A percentile compares a stretch with the other conserved stretches of the same genome.
phyloP scores from a whole-genome alignment of 371 early-diverging fungal genomes.

The Actinomortierella ambigua region DNA sequence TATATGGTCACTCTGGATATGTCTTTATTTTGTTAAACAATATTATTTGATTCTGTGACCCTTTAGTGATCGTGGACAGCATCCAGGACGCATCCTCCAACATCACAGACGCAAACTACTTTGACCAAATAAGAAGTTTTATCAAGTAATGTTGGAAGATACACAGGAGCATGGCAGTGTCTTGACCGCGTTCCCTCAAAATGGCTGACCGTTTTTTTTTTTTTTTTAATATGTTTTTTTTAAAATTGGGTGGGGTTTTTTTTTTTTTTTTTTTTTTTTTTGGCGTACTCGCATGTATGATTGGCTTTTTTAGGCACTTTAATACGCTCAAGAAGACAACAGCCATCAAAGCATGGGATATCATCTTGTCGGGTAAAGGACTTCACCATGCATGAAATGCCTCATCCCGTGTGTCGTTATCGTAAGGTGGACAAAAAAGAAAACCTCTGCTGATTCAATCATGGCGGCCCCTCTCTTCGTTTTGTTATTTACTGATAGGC shows the following conservation, averaged over 20 bases:
- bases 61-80: slow-evolving; percentile 63
- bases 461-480: too few relatives aligned
- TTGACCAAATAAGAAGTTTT: slow-evolving; percentile 72
- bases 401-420: not conserved
- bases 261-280: not conserved
- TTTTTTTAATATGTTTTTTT: slow-evolving; percentile 42
- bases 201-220: slow-evolving; percentile 39
- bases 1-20: not conserved
- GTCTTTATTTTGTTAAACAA: not conserved
- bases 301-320: slow-evolving; percentile 31
- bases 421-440: too few relatives aligned
- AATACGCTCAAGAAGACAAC: slow-evolving; percentile 35
- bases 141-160: slow-evolving; percentile 63
- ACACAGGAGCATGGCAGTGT: not conserved
- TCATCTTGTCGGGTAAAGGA: slow-evolving; percentile 64
- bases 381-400: not conserved
- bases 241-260: slow-evolving; percentile 9
- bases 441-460: too few relatives aligned
- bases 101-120: slow-evolving; percentile 57
- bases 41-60: not conserved
- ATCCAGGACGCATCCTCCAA: slow-evolving; percentile 64
- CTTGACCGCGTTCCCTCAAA: not conserved
- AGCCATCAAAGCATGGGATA: slow-evolving; percentile 55
- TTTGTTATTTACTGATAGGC: slow-evolving; percentile 51
- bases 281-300: too few relatives aligned